Percentiles rank a stretch among this genome's conserved stretches.
These are phyloP conservation scores for Penstemon barbatus DNA, from an alignment of 257 asterid genomes.

Conservation along the genomic window DNA sequence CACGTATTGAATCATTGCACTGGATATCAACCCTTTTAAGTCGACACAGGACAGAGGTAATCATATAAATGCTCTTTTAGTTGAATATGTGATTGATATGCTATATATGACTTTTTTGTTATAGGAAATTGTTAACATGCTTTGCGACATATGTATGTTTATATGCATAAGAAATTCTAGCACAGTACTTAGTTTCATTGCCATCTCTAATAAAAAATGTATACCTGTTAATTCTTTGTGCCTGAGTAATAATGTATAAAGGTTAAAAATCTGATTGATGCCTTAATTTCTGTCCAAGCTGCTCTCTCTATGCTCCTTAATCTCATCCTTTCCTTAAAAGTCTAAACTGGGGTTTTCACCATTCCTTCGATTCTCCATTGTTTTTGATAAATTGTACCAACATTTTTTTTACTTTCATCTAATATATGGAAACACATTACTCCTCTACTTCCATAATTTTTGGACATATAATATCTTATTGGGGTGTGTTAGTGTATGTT, in stretches of 20 bases:
- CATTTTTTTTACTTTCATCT: too few species aligned
- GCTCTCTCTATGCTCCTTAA: neutral
- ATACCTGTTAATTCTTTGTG: neutral
- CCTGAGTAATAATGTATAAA: neutral
- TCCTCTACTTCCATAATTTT: too few species aligned
- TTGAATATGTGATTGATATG: conserved; percentile 18
- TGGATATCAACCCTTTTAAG: conserved; percentile 82
- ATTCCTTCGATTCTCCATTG: neutral
- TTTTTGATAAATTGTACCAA: too few species aligned
- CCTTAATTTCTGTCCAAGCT: neutral
- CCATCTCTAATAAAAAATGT: neutral
- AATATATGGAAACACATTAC: too few species aligned
- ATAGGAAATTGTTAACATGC: neutral
- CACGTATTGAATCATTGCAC: conserved; percentile 94
- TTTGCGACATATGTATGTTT: neutral
- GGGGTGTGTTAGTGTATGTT: neutral
- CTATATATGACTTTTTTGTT: conserved; percentile 1
- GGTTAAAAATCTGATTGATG: neutral
- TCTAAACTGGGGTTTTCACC: neutral
- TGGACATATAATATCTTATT: neutral
- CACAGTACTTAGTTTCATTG: neutral
- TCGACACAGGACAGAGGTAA: conserved; percentile 79
- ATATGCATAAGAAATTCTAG: neutral
- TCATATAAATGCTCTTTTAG: conserved; percentile 3
- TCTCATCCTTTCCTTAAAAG: too few species aligned